Conservation (phyloP, 2,329 filamentous ascomycete species). For the Mollisiaceae sp. region DNA sequence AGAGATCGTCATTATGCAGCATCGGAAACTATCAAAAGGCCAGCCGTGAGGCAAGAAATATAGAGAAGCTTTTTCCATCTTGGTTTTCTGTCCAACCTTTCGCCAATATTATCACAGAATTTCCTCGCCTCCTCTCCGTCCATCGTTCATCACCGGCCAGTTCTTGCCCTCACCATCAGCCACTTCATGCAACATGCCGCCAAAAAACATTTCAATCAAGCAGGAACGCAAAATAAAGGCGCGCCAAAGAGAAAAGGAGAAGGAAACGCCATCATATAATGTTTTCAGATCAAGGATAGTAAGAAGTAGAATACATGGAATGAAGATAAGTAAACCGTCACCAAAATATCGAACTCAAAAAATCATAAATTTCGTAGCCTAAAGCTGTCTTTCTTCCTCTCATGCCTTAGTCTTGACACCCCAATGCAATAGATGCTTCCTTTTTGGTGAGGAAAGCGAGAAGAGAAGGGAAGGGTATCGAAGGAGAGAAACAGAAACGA, state of each 20-base stretch:
- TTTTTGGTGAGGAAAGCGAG: slow-evolving; percentile 12
- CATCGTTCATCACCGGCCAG: neutral
- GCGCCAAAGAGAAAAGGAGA: slow-evolving; percentile 1
- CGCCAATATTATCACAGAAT: slow-evolving; percentile 24
- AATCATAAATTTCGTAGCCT: slow-evolving; percentile 29
- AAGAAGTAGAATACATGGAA: slow-evolving; percentile 39
- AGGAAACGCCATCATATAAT: slow-evolving; percentile 28
- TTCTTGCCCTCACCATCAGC: neutral
- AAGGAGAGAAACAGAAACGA: slow-evolving; percentile 26
- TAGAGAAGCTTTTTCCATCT: slow-evolving; percentile 32
- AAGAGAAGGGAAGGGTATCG: slow-evolving; percentile 34
- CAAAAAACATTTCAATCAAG: slow-evolving; percentile 10
- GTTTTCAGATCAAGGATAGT: slow-evolving; percentile 34
- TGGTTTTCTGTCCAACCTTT: slow-evolving; percentile 20
- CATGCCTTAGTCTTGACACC: slow-evolving; percentile 20
- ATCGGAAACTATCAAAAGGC: slow-evolving; percentile 32
- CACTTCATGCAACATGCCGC: slow-evolving; percentile 19
- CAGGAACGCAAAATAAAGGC: slow-evolving; percentile 10
- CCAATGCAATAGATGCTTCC: slow-evolving; percentile 24
- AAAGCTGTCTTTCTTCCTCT: slow-evolving; percentile 12
- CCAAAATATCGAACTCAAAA: slow-evolving; percentile 13
- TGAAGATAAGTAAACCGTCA: slow-evolving; percentile 9
- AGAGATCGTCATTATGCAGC: slow-evolving; percentile 23
- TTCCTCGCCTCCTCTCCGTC: slow-evolving; percentile 1
- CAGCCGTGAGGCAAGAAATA: slow-evolving; percentile 41